These are phyloP conservation scores for Ophiostoma populinum DNA, from an alignment of 2,329 filamentous ascomycete species.

Conservation along the genomic window DNA sequence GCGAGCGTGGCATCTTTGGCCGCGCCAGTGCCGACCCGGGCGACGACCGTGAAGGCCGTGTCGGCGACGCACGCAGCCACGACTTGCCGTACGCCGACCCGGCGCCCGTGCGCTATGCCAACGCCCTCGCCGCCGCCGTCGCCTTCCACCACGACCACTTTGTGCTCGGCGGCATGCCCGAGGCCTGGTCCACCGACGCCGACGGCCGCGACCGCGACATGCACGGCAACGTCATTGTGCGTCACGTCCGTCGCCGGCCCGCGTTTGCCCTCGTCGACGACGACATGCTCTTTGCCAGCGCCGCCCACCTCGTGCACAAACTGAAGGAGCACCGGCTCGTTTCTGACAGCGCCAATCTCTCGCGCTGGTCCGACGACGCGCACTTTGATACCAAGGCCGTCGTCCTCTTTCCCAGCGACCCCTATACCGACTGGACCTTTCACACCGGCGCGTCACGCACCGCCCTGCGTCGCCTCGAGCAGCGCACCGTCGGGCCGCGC, in stretches of 20 bases:
- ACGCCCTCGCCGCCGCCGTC: slow-evolving; percentile 3
- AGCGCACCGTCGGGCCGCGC: too few relatives aligned
- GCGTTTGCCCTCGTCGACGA: slow-evolving; percentile 29
- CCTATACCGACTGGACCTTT: slow-evolving; percentile 23
- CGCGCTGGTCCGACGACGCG: not conserved
- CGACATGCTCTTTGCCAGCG: slow-evolving; percentile 27
- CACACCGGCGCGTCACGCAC: slow-evolving; percentile 13
- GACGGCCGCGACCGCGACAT: not conserved
- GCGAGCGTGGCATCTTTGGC: slow-evolving; percentile 22
- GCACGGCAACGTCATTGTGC: not conserved
- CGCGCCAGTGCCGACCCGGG: slow-evolving; percentile 11
- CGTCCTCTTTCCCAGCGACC: slow-evolving; percentile 26
- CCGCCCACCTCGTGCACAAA: slow-evolving; percentile 21
- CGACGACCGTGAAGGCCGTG: slow-evolving; percentile 9
- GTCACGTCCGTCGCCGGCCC: not conserved
- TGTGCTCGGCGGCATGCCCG: not conserved
- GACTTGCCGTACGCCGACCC: slow-evolving; percentile 5
- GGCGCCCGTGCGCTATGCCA: slow-evolving; percentile 9
- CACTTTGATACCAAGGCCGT: slow-evolving; percentile 16
- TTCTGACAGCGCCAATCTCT: not conserved
- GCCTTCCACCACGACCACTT: slow-evolving; percentile 1
- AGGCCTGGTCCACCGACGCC: not conserved
- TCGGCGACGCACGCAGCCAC: slow-evolving; percentile 1
- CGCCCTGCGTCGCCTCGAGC: too few relatives aligned
- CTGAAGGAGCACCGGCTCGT: slow-evolving; percentile 12